Base-by-base conservation (phyloP, 2,329 filamentous ascomycete species). In the Stachybotrys elegans region DNA sequence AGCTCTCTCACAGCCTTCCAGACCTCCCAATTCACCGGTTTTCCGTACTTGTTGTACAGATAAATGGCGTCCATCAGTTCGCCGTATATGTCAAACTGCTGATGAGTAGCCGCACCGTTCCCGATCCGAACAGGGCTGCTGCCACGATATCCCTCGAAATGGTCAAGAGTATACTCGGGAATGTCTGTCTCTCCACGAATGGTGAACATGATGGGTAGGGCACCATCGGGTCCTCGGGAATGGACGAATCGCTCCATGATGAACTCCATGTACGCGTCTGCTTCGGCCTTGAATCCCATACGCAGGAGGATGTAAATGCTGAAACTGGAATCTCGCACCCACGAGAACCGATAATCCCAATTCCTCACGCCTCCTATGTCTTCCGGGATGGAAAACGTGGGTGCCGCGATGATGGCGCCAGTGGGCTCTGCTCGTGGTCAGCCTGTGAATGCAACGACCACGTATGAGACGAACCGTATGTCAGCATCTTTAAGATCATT, bases 171-270 rank as follows among this genome's bases (percentile, higher is more conserved):
- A 27, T 73, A 56, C 62, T 89, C 86, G 0, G 85, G 84, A 29
- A 90, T 86, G 31, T 88, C 81, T 1, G 84, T 88, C 36, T 81
- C 81, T 38, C 86, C 86, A 20, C 79, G 75, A 51, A 91, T 89
- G 32, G 83, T 87, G 58, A 90, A 89, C 86, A 91, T 90, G 57
- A 91, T 87, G 12, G 86, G 86, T 27, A 91, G 65, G 1, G 77
- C 80, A 22, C 80, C 78, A 40, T 83, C 76, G 1, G 73, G 59
- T 7, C 69, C 69, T n/a, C 79, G 73, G 2, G 81, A 81, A 47
- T 79, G 73, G 23, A 78, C 69, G 48, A 90, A 80, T 9, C 84
- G 77, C 51, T 86, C 78, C 63, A 79, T 86, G 51, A 91, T 88
- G 58, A 89, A 91, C 43, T 76, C 74, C 75, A 89, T 88, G 61